Base-by-base conservation (phyloP, 352 stramenopile genomes). In the Phytophthora pini region DNA sequence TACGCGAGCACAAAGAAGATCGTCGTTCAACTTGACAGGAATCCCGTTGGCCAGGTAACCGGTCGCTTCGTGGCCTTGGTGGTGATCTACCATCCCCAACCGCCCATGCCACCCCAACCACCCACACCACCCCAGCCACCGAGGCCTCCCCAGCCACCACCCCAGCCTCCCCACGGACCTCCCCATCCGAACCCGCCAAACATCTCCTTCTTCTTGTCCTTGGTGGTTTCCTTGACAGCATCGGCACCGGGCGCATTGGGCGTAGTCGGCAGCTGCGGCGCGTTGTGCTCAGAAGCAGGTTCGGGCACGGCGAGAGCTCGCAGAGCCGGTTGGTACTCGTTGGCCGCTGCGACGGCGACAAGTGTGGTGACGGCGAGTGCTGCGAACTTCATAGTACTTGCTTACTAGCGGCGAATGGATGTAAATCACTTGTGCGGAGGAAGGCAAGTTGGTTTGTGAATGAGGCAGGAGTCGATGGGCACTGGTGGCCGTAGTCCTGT, bases 131-230 rank as follows among this genome's bases (percentile, higher is more conserved):
- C 55, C 44, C 17, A 20, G 0, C 17, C 17, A 20, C 17, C 17
- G 17, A 20, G 17, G 17, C 17, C 17, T 20, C 17, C 17, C 34
- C 22, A 24, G 17, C 53, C 48, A 13, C 48, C 54, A 17, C 17
- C 17, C 7, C 43, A 48, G 44, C 55, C 43, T 29, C 41, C 40
- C 54, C 54, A 51, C 2, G 43, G 54, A 15, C 43, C 31, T 55
- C 32, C 55, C 31, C 41, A 38, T 26, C 50, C 50, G 36, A 27
- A 45, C 29, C 54, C 20, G 1, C 43, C 31, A 8, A 13, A 12
- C 43, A 43, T 27, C 44, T 61, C 41, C n/a, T 61, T 53, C 54
- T 61, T 61, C 38, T 58, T 58, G 22, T 48, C 8, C 17, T 53
- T 26, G 43, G 22, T 26, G 22, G 22, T 2, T 17, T 32, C 40